These are phyloP conservation scores for Aspergillus sp. DNA, from an alignment of 2,329 filamentous ascomycete genomes.

Conservation along the genomic window DNA sequence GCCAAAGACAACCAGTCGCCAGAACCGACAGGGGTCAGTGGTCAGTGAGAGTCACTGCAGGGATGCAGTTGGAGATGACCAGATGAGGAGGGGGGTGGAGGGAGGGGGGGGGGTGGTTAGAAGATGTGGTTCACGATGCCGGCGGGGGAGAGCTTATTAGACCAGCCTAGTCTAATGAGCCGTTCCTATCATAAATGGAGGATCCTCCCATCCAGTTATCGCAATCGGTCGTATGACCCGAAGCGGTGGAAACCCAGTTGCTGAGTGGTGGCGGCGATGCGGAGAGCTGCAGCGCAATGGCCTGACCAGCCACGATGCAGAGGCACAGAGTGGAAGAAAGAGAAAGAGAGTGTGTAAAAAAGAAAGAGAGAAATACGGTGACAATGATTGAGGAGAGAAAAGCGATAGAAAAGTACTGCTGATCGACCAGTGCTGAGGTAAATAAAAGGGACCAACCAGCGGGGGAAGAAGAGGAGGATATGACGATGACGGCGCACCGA, in stretches of 20 bases:
- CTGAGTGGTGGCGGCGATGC: neutral
- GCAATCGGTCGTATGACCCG: constrained; percentile 9
- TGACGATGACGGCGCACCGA: constrained; percentile 8
- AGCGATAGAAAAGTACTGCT: neutral
- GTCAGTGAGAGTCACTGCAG: neutral
- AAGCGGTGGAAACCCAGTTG: neutral
- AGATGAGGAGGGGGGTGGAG: neutral
- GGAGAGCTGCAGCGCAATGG: constrained; percentile 11
- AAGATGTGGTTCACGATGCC: neutral
- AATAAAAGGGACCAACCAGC: constrained; percentile 1
- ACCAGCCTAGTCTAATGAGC: neutral
- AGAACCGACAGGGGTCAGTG: neutral
- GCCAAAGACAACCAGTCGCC: neutral
- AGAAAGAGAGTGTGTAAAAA: neutral
- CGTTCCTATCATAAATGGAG: neutral
- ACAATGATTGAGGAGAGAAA: constrained; percentile 1
- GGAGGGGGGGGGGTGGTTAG: no score
- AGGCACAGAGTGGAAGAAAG: neutral
- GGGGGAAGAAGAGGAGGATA: neutral
- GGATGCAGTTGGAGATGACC: constrained; percentile 1
- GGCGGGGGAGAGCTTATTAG: constrained; percentile 1
- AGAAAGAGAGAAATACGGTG: neutral
- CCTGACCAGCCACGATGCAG: constrained; percentile 9
- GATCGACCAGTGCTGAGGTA: neutral
- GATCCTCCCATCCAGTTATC: constrained; percentile 5